Base-by-base conservation (phyloP, 1,284 basidiomycete genomes). In the Ganoderma boninense region DNA sequence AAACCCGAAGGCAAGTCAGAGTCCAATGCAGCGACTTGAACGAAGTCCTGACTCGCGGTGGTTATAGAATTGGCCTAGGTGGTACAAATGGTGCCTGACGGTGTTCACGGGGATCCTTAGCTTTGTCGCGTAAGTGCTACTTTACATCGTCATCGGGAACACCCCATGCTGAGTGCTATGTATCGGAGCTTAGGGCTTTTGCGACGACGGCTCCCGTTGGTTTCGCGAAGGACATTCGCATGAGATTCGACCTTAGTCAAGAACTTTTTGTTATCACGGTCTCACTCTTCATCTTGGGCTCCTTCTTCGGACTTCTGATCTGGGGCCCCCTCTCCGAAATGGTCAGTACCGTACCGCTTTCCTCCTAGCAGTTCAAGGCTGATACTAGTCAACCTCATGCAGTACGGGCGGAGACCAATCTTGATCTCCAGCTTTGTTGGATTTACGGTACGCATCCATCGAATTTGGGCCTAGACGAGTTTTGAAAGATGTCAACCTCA, bases 61-160 rank as follows among this genome's bases (percentile, higher is more conserved):
- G n/a, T 43, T 54, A 35, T 52, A 85, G 84, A 84, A 83, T 66
- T 85, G 84, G 84, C 80, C 82, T 0, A 74, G 66, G 4, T 40
- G 62, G 32, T 79, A 77, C 68, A 78, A 79, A 75, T 86, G 84
- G 84, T 84, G 84, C 71, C 68, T 94, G n/a, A 94, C 91, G 0
- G 79, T 83, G 46, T 76, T 90, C 2, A 87, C 84, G 29, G 90
- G 89, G 43, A 64, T 91, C 0, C 84, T 94, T 49, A 90, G 92
- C n/a, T 83, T 94, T 75, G 92, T 92, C 79, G 90, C 89, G 85
- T 86, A 44, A 70, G 83, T 80, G 20, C 43, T 70, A 86, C 84
- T 66, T 86, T 90, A 0, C 91, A 92, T 71, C 87, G 90, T 0
- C 85, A 88, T n/a, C 90, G 3, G 87, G 89, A 0, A 0, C 87